phyloP scores from a whole-genome alignment of 129 eudicot genomes.

The Deinandra increscens region DNA sequence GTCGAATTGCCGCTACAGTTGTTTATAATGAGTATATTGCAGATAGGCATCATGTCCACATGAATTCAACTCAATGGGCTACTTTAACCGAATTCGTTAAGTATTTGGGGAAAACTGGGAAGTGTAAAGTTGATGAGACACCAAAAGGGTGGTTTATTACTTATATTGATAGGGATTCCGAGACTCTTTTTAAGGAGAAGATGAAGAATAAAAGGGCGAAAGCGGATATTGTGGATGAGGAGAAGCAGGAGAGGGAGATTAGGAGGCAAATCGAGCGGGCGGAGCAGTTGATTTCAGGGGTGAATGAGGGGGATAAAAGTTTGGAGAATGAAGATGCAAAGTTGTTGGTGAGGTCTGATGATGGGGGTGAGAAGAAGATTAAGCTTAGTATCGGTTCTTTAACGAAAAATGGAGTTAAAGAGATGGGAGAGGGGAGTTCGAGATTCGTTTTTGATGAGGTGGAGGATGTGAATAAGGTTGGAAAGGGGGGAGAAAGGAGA shows the following conservation, averaged over 20 bases:
- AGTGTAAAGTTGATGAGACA: conserved; percentile 87
- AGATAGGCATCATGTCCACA: conserved; percentile 84
- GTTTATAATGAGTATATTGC: conserved; percentile 83
- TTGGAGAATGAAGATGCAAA: conserved; percentile 27
- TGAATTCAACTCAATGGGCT: conserved; percentile 91
- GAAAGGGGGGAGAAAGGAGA: conserved; percentile 25
- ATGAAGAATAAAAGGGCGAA: conserved; percentile 71
- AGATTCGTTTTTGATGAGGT: conserved; percentile 62
- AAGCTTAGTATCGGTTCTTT: conserved; percentile 48
- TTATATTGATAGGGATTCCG: conserved; percentile 79
- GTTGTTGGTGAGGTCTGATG: conserved; percentile 39
- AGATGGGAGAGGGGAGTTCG: conserved; percentile 44
- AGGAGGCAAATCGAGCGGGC: conserved; percentile 80
- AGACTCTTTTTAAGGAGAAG: conserved; percentile 73
- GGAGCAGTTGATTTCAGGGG: conserved; percentile 40
- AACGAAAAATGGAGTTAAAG: conserved; percentile 32
- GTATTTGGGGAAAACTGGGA: conserved; percentile 69
- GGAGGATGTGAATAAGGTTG: conserved; percentile 30
- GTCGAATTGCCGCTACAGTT: conserved; percentile 87
- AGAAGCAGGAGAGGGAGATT: conserved; percentile 74
- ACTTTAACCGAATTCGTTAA: conserved; percentile 82
- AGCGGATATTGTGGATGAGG: conserved; percentile 80
- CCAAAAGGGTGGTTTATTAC: conserved; percentile 97
- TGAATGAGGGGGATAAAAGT: conserved; percentile 19
- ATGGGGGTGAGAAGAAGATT: conserved; percentile 57